Evolutionary conservation across 2,329 filamentous ascomycete genomes (phyloP), one percentile per base, ranked within the genome.

Genomic region (Fonsecaea pedrosoi): DNA sequence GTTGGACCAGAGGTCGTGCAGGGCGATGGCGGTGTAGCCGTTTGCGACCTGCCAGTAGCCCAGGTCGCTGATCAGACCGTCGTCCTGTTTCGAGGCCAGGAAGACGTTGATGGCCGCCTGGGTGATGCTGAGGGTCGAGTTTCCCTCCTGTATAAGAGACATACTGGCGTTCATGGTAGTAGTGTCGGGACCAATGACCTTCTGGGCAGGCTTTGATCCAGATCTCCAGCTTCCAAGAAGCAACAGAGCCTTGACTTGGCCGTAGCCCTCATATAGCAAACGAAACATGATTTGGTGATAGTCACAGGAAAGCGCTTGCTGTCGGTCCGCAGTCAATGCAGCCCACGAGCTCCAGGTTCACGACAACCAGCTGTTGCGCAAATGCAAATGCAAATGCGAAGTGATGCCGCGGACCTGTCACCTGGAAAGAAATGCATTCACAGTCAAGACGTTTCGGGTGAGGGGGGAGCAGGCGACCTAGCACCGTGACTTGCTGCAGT

Each of bases 31-130:
- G 1, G 69, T 69, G 38, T 71, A 71, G 21, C 67, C 69, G 32
- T 71, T 71, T 18, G 67, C 69, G 35, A 62, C 57, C 62, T 71
- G 69, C 69, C 69, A 71, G 54, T 69, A 71, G 50, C 42, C 56
- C 10, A 71, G 50, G n/a, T 67, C 67, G 21, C 34, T 54, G 50
- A 71, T 71, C 10, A 57, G 66, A 6, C 69, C 69, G 53, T 64
- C 54, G 54, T 64, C 59, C 32, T 67, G 40, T 38, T 67, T 58
- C 21, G 69, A 69, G 18, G 53, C 40, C 9, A 71, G 21, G 37
- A 65, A 71, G 35, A 71, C 63, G 21, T 68, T 48, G 55, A 71
- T 69, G 58, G 69, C 69, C 4, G 38, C 32, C 37, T 65, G 66
- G 12, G 69, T 70, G 30, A 60, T 59, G 38, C 42, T 30, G 59